Conservation (phyloP, 306 rosid genomes). For the Fragaria ananassa region DNA sequence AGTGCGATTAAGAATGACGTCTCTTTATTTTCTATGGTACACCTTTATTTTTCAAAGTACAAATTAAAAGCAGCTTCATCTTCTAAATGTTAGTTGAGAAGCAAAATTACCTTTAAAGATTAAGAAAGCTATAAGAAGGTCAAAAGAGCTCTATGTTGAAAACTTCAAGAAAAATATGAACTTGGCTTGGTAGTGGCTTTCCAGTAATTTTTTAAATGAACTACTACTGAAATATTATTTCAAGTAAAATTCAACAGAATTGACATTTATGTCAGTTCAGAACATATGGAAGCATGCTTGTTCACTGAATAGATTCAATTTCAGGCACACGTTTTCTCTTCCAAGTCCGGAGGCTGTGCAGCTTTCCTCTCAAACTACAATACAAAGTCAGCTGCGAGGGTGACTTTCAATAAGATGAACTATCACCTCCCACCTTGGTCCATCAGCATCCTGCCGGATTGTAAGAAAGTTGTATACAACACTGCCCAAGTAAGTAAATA, state of each 20-base stretch:
- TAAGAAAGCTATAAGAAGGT: background rate
- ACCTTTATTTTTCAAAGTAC: background rate
- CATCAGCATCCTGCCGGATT: conserved; percentile 79
- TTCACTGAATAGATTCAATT: conserved; percentile 14
- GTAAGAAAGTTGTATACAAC: conserved; percentile 66
- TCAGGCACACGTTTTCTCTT: conserved; percentile 63
- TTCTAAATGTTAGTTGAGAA: background rate
- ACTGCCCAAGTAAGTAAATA: conserved; percentile 64
- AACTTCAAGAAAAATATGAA: background rate
- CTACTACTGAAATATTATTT: background rate
- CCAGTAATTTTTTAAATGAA: background rate
- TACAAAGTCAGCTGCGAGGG: conserved; percentile 38
- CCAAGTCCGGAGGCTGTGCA: conserved; percentile 59
- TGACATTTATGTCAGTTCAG: background rate
- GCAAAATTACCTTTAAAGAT: background rate
- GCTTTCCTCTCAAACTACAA: conserved; percentile 82
- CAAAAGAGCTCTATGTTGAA: background rate
- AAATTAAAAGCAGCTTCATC: background rate
- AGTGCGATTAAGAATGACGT: background rate
- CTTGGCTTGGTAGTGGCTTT: background rate
- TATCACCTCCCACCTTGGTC: conserved; percentile 88
- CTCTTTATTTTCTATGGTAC: conserved; percentile 7
- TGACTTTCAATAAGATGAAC: conserved; percentile 50
- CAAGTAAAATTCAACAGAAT: background rate
- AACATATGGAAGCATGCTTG: background rate